Percentiles rank a stretch among this genome's conserved stretches.
Conservation (phyloP, 2,329 filamentous ascomycete species). For the Coniochaeta sp. region DNA sequence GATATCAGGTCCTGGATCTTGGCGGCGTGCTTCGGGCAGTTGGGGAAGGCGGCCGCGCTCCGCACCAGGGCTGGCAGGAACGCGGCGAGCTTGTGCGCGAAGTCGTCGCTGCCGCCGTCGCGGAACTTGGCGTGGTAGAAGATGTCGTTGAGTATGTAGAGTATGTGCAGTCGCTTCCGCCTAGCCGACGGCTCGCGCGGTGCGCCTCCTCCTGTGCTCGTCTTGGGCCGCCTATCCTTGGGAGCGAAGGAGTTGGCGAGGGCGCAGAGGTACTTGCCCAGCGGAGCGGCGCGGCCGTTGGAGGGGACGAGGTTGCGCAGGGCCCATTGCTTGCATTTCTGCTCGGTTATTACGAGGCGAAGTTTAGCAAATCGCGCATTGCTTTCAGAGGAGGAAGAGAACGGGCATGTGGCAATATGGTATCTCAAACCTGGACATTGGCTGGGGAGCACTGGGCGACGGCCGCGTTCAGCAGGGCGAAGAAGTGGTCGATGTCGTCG, state of each 20-base stretch:
- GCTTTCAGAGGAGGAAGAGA: conserved; percentile 4
- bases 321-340: conserved; percentile 89
- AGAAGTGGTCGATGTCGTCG: conserved; percentile 63
- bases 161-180: conserved; percentile 64
- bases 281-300: conserved; percentile 52
- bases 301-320: conserved; percentile 65
- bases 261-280: conserved; percentile 70
- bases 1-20: conserved; percentile 59
- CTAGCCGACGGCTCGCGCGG: conserved; percentile 46
- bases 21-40: conserved; percentile 56
- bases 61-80: conserved; percentile 56
- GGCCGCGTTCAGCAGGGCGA: conserved; percentile 56
- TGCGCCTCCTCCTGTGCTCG: neutral
- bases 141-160: conserved; percentile 74
- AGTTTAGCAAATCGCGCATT: conserved; percentile 26
- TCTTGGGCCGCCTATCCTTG: conserved; percentile 7
- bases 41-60: conserved; percentile 47
- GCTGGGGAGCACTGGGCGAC: conserved; percentile 65
- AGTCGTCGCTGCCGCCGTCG: conserved; percentile 36
- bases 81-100: conserved; percentile 50
- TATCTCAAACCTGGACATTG: conserved; percentile 80
- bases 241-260: conserved; percentile 52
- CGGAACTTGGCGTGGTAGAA: conserved; percentile 60
- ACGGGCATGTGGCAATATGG: conserved; percentile 19
- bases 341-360: conserved; percentile 30